Evolutionary conservation across 805 yeast genomes (phyloP).

Genomic region (Saturnispora bothae): DNA sequence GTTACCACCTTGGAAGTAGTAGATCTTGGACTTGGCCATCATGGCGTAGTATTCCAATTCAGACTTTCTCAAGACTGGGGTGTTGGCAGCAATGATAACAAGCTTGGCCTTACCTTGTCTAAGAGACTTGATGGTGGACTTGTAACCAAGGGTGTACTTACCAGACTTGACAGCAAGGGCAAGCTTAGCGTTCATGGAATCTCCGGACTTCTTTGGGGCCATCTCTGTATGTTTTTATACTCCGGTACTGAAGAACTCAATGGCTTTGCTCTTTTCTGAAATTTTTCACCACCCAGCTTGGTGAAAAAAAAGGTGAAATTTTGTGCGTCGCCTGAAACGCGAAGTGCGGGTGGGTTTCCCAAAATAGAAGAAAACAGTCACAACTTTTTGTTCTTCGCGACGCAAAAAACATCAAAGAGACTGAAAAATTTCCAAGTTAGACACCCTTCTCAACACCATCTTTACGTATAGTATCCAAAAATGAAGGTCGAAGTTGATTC

Average conservation of each 20-base stretch:
- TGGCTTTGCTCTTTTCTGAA: neutral
- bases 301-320: too few species aligned
- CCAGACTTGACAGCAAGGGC: slow-evolving; percentile 98
- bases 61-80: slow-evolving; percentile 99
- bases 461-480: slow-evolving; percentile 11
- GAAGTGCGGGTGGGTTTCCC: neutral
- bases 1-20: slow-evolving; percentile 99
- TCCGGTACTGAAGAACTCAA: slow-evolving; percentile 63
- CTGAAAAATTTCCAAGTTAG: neutral
- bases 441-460: neutral
- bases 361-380: neutral
- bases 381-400: neutral
- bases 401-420: neutral
- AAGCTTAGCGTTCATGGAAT: slow-evolving; percentile 95
- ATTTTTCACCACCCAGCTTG: neutral
- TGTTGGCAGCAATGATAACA: slow-evolving; percentile 96
- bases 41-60: slow-evolving; percentile 99
- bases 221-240: slow-evolving; percentile 86
- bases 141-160: slow-evolving; percentile 99
- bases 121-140: slow-evolving; percentile 95
- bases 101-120: slow-evolving; percentile 99
- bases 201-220: slow-evolving; percentile 97
- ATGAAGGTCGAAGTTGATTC: slow-evolving; percentile 99
- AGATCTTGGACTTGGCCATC: slow-evolving; percentile 94
- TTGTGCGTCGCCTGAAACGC: too few species aligned